phyloP scores from a whole-genome alignment of 257 asterid species.

The Forsythia viridissima region DNA sequence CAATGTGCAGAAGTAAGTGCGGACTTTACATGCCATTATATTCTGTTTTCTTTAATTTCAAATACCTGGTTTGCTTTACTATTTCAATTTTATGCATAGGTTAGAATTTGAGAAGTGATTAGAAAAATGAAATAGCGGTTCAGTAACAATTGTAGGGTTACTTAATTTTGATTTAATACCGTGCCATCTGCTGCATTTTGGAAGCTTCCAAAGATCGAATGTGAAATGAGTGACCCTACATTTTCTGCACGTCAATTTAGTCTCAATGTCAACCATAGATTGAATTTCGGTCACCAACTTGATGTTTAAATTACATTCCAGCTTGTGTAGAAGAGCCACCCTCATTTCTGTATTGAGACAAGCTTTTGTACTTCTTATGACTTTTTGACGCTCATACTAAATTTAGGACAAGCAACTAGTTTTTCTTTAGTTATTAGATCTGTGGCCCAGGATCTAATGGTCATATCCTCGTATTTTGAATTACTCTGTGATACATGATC shows the following conservation, averaged over 20 bases:
- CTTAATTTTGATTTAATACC: not conserved
- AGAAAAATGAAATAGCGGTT: not conserved
- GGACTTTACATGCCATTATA: not conserved
- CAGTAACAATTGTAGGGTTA: not conserved
- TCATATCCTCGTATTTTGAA: conserved; percentile 9
- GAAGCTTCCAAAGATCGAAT: not conserved
- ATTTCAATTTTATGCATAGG: conserved; percentile 1
- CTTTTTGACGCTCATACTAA: not conserved
- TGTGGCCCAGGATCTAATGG: not conserved
- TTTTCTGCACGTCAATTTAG: not conserved
- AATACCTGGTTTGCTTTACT: conserved; percentile 1
- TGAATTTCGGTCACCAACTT: not conserved
- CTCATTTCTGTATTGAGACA: not conserved
- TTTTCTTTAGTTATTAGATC: not conserved
- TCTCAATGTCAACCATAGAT: not conserved
- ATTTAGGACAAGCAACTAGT: not conserved
- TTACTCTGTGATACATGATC: not conserved
- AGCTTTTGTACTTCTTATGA: conserved; percentile 3
- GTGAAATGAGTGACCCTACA: not conserved
- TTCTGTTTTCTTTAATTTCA: not conserved
- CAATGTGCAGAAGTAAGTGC: conserved; percentile 75
- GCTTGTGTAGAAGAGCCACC: conserved; percentile 4
- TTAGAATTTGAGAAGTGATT: not conserved
- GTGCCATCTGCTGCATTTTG: not conserved
- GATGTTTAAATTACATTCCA: conserved; percentile 12